A percentile compares a stretch with the other conserved stretches of the same genome.
Evolutionary conservation across 1,284 basidiomycete genomes (phyloP).

Genomic region (Wolfiporia cocos): DNA sequence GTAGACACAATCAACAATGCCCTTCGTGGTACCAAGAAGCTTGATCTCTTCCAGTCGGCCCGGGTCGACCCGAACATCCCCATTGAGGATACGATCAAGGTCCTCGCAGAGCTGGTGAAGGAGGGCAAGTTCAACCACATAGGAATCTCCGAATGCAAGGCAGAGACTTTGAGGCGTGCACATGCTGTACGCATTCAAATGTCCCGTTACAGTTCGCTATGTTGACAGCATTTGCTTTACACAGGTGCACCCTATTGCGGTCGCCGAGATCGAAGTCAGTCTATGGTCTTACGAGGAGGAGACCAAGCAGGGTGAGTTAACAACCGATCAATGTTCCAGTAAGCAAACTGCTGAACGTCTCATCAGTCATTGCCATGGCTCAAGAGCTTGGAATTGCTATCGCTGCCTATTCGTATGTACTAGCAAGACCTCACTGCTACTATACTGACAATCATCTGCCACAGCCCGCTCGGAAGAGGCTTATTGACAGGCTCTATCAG

Average conservation of each 20-base stretch:
- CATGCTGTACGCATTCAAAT: slow-evolving; percentile 12
- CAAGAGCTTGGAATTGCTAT: slow-evolving; percentile 31
- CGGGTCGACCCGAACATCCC: slow-evolving; percentile 27
- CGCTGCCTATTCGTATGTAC: slow-evolving; percentile 40
- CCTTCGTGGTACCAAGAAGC: slow-evolving; percentile 33
- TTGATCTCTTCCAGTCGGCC: slow-evolving; percentile 39
- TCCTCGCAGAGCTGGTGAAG: slow-evolving; percentile 9
- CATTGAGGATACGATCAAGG: slow-evolving; percentile 25
- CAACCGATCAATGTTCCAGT: no score
- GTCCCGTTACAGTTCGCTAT: no score
- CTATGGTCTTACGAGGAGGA: slow-evolving; percentile 44
- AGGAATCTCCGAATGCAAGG: slow-evolving; percentile 41
- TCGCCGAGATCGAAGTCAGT: slow-evolving; percentile 48
- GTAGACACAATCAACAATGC: slow-evolving; percentile 31
- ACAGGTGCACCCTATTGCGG: slow-evolving; percentile 38
- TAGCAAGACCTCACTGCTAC: not conserved
- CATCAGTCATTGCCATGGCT: slow-evolving; percentile 4
- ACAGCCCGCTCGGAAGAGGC: slow-evolving; percentile 45
- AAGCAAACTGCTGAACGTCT: not conserved
- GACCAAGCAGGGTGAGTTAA: slow-evolving; percentile 28
- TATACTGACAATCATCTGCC: not conserved
- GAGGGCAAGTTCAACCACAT: slow-evolving; percentile 38
- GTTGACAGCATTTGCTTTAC: no score
- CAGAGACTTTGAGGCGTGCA: slow-evolving; percentile 39
- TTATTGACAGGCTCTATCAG: slow-evolving; percentile 47